These are phyloP conservation scores for Lepidium africanum DNA, from an alignment of 345 rosid species.

Conservation along the genomic window DNA sequence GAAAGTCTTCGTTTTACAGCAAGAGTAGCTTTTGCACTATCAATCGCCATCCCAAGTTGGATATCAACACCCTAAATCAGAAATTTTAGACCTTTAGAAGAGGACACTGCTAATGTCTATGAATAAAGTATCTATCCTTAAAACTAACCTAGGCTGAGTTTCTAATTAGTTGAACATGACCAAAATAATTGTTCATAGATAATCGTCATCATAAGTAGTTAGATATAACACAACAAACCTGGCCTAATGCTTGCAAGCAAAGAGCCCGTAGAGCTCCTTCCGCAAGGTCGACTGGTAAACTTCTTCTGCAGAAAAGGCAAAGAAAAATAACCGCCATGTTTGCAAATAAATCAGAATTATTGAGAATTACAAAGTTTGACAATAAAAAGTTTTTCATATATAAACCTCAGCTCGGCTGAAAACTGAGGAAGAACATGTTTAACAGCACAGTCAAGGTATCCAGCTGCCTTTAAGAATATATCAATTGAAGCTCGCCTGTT, in stretches of 20 bases:
- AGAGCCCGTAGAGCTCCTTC: conserved; percentile 91
- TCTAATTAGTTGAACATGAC: background rate
- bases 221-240: conserved; percentile 36
- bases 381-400: background rate
- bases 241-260: conserved; percentile 93
- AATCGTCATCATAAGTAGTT: background rate
- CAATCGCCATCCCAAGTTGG: conserved; percentile 99
- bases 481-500: conserved; percentile 81
- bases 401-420: conserved; percentile 63
- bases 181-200: background rate
- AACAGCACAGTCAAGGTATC: conserved; percentile 89
- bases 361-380: background rate
- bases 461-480: conserved; percentile 93
- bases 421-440: conserved; percentile 83
- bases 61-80: conserved; percentile 74
- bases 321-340: background rate
- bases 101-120: background rate
- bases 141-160: background rate
- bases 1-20: conserved; percentile 99
- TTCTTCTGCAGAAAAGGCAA: conserved; percentile 50
- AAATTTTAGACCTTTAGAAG: background rate
- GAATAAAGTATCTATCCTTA: background rate
- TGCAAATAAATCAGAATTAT: background rate
- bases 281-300: conserved; percentile 82
- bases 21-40: conserved; percentile 94